Percentiles rank a stretch among this genome's conserved stretches.
These are phyloP conservation scores for Penicillium diatomitis DNA, from an alignment of 495 filamentous ascomycete species.

Conservation along the genomic window DNA sequence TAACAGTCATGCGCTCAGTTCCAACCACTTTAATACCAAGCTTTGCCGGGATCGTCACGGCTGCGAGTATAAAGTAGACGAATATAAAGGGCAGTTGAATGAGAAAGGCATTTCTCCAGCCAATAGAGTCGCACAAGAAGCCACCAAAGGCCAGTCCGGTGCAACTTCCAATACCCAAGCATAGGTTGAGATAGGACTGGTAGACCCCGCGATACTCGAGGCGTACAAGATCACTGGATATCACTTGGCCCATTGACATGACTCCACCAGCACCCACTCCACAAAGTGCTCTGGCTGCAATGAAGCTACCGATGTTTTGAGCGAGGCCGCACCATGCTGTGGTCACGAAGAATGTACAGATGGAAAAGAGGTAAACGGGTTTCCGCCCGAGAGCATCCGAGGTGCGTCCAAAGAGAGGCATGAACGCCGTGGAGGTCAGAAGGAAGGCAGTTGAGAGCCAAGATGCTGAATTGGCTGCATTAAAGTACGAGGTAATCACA, in stretches of 20 bases:
- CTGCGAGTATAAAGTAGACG: slow-evolving; percentile 47
- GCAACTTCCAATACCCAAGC: slow-evolving; percentile 53
- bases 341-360: slow-evolving; percentile 52
- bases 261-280: slow-evolving; percentile 68
- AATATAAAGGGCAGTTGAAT: slow-evolving; percentile 60
- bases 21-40: slow-evolving; percentile 47
- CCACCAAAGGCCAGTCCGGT: slow-evolving; percentile 66
- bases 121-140: slow-evolving; percentile 60
- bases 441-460: slow-evolving; percentile 77
- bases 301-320: slow-evolving; percentile 61
- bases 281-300: slow-evolving; percentile 61
- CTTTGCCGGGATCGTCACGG: slow-evolving; percentile 48
- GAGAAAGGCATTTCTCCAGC: slow-evolving; percentile 64
- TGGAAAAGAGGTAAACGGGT: slow-evolving; percentile 54
- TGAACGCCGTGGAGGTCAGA: slow-evolving; percentile 65
- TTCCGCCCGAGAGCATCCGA: slow-evolving; percentile 69
- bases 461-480: slow-evolving; percentile 63
- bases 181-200: slow-evolving; percentile 69
- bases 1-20: slow-evolving; percentile 35
- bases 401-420: slow-evolving; percentile 62
- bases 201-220: slow-evolving; percentile 66
- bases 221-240: slow-evolving; percentile 65
- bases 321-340: slow-evolving; percentile 69
- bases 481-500: slow-evolving; percentile 72
- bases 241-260: slow-evolving; percentile 62